Percentiles rank a stretch among this genome's conserved stretches.
These are phyloP conservation scores for Gamarada debralockiae DNA, from an alignment of 495 filamentous ascomycete species.

Conservation along the genomic window DNA sequence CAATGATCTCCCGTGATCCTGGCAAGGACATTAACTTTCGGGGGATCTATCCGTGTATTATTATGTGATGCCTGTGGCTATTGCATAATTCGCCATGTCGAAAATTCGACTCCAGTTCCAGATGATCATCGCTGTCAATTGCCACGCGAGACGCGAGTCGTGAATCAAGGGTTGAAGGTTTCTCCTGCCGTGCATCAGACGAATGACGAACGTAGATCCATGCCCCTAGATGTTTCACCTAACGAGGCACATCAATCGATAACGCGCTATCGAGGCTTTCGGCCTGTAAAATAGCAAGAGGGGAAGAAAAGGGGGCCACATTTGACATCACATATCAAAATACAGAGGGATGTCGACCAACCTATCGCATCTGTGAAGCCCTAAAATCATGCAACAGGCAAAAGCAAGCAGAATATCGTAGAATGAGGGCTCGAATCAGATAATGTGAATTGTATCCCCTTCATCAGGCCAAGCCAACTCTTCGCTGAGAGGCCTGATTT, in stretches of 20 bases:
- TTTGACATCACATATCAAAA: not conserved
- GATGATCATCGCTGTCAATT: not conserved
- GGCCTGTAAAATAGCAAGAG: not conserved
- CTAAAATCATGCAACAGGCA: not conserved
- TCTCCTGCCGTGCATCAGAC: conserved; percentile 11
- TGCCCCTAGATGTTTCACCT: conserved; percentile 14
- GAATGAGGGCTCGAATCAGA: not conserved
- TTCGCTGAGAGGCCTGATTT: too few relatives aligned
- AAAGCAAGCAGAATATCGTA: not conserved
- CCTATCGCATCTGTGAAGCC: not conserved
- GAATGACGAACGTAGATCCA: conserved; percentile 21
- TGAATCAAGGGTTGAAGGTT: not conserved
- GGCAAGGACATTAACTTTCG: not conserved
- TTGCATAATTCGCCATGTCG: not conserved
- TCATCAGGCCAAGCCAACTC: not conserved
- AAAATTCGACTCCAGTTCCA: conserved; percentile 4
- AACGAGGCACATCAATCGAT: conserved; percentile 1
- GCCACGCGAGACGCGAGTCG: conserved; percentile 7
- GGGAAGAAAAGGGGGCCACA: not conserved
- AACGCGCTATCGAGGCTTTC: not conserved
- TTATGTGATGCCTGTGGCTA: conserved; percentile 11
- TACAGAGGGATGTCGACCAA: not conserved
- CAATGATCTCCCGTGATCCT: not conserved
- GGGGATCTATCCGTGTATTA: conserved; percentile 2
- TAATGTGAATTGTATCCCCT: not conserved